Evolutionary conservation across 192 early-diverging fungal species (phyloP).

Genomic region (Rhizoclosmatium sp.): DNA sequence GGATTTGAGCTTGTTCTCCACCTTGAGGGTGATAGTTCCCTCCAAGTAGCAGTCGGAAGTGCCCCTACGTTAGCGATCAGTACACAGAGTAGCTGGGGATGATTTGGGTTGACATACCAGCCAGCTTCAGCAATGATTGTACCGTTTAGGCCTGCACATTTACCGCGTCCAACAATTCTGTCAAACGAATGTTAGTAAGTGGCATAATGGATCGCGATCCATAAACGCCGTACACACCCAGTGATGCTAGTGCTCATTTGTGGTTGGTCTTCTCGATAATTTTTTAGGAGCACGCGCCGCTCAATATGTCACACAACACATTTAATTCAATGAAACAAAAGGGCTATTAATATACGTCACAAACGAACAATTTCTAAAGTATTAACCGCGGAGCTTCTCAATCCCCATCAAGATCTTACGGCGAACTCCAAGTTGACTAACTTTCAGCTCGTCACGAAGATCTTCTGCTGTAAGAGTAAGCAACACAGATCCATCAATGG

Average conservation of each 20-base stretch:
- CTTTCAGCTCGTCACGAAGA: neutral
- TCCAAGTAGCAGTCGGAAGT: neutral
- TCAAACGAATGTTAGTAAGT: neutral
- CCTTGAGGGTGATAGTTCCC: constrained; percentile 20
- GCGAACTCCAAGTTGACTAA: neutral
- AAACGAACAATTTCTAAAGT: neutral
- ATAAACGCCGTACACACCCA: too few relatives aligned
- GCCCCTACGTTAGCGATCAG: too few relatives aligned
- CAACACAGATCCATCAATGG: neutral
- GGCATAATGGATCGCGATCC: neutral
- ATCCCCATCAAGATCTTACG: constrained; percentile 15
- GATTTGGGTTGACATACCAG: neutral
- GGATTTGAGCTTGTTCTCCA: constrained; percentile 32
- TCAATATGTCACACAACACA: neutral
- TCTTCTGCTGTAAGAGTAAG: neutral
- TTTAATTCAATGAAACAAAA: neutral
- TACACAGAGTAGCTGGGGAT: too few relatives aligned
- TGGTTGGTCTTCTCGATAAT: neutral
- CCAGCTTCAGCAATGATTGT: neutral
- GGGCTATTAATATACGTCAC: neutral
- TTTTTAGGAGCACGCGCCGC: neutral
- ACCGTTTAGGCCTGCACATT: neutral
- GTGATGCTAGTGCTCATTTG: neutral
- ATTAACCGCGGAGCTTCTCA: neutral
- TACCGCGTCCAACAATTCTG: neutral